Conservation (phyloP, 805 yeast species). For the Suhomyces pyralidae region DNA sequence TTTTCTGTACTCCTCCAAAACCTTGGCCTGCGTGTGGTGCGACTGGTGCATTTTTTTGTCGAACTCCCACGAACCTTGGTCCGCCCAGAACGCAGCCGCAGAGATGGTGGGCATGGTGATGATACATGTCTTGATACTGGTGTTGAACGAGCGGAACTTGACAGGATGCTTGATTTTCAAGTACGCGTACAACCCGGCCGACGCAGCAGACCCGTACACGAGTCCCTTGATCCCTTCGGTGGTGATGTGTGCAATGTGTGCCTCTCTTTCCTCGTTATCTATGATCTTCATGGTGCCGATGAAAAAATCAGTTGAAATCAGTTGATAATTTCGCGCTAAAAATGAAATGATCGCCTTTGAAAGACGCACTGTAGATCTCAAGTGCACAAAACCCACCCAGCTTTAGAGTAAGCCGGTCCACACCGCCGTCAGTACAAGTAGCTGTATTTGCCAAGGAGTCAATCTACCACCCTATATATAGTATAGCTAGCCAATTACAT, state of each 20-base stretch:
- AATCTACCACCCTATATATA: too few species aligned
- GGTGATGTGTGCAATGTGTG: constrained; percentile 34
- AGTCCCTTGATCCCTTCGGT: constrained; percentile 40
- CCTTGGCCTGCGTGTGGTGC: constrained; percentile 22
- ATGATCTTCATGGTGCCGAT: constrained; percentile 33
- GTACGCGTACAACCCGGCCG: constrained; percentile 32
- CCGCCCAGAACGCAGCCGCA: constrained; percentile 40
- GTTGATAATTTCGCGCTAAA: too few species aligned
- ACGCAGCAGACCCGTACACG: constrained; percentile 30
- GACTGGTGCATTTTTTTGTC: constrained; percentile 36
- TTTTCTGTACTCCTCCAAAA: constrained; percentile 32
- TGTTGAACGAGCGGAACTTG: constrained; percentile 32
- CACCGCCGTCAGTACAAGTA: too few species aligned
- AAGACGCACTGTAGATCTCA: neutral
- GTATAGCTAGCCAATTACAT: too few species aligned
- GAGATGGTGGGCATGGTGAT: constrained; percentile 40
- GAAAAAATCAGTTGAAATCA: neutral
- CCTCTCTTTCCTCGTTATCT: constrained; percentile 36
- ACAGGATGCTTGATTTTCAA: constrained; percentile 32
- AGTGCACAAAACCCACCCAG: neutral
- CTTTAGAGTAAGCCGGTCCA: too few species aligned
- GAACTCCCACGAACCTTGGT: constrained; percentile 44
- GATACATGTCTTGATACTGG: constrained; percentile 38
- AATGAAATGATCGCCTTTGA: too few species aligned
- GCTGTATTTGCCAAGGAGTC: too few species aligned